These are phyloP conservation scores for Asclepias syriaca DNA, from an alignment of 257 asterid species.

Conservation along the genomic window DNA sequence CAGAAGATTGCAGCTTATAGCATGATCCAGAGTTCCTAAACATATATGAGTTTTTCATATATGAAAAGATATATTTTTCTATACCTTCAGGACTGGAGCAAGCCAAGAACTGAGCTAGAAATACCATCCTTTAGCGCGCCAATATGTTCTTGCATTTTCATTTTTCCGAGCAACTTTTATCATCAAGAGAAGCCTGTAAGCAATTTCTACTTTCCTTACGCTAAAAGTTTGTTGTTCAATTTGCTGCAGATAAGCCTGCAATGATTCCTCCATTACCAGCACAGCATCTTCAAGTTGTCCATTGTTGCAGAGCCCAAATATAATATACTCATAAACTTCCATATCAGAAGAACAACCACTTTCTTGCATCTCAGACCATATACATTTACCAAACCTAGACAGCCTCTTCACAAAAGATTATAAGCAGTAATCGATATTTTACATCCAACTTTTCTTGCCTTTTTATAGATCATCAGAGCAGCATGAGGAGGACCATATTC, in stretches of 20 bases:
- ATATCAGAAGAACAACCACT: constrained; percentile 68
- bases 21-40: constrained; percentile 6
- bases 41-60: not conserved
- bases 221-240: constrained; percentile 62
- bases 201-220: constrained; percentile 55
- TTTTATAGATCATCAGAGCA: constrained; percentile 71
- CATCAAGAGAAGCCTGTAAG: constrained; percentile 69
- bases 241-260: constrained; percentile 72
- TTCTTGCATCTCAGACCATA: constrained; percentile 83
- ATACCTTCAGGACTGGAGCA: no score
- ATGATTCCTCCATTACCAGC: constrained; percentile 64
- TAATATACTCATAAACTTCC: constrained; percentile 66
- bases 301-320: constrained; percentile 72
- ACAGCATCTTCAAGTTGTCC: constrained; percentile 78
- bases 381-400: constrained; percentile 79
- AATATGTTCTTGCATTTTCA: constrained; percentile 66
- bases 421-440: constrained; percentile 58
- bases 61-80: not conserved
- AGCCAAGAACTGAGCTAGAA: constrained; percentile 14
- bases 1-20: constrained; percentile 74
- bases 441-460: constrained; percentile 72
- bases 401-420: constrained; percentile 72
- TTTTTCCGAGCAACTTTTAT: constrained; percentile 54
- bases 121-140: constrained; percentile 97
- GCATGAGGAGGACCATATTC: constrained; percentile 95